Evolutionary conservation across 257 asterid species (phyloP), one percentile per base, ranked within the genome.

Genomic region (Primulina tabacum): DNA sequence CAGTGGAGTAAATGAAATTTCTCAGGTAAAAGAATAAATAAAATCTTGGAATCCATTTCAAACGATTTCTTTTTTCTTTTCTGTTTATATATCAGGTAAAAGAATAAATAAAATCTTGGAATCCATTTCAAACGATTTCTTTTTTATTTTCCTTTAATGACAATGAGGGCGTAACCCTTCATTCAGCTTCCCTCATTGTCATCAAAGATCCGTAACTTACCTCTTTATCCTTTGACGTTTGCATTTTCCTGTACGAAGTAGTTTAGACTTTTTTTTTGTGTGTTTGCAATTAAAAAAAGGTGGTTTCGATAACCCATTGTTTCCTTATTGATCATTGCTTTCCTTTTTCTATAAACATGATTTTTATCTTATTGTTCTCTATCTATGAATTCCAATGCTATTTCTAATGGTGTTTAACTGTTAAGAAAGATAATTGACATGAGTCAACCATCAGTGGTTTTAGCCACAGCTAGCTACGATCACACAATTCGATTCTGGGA

Each of bases 401-500:
- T 6, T 14, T 56, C 24, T 67, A 21, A 53, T 55, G 67, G 57
- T 35, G 40, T 40, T 56, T n/a, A 35, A 59, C 65, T 37, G 72
- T 12, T 73, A 72, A 60, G 55, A 58, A 68, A 78, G 61, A 63
- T 59, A 71, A 60, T 38, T 60, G 65, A 56, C 65, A 93, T 93
- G 99, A 86, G 79, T 71, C 98, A 90, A 57, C 97, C 99, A 67
- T 89, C 99, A 21, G 99, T 90, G 77, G 89, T 93, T 75, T 76
- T 93, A 71, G 99, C 97, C 4, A 93, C 99, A 6, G 96, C 97
- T 53, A 93, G 99, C 88, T 93, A 93, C 77, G 99, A 93, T 87
- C 97, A 90, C 79, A 93, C 99, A 11, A 93, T 93, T 78, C 88
- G 92, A 16, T 93, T 93, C 67, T 93, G 99, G 99, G 99, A 93